phyloP scores from a whole-genome alignment of 129 eudicot species.

The Smallanthus sonchifolius region DNA sequence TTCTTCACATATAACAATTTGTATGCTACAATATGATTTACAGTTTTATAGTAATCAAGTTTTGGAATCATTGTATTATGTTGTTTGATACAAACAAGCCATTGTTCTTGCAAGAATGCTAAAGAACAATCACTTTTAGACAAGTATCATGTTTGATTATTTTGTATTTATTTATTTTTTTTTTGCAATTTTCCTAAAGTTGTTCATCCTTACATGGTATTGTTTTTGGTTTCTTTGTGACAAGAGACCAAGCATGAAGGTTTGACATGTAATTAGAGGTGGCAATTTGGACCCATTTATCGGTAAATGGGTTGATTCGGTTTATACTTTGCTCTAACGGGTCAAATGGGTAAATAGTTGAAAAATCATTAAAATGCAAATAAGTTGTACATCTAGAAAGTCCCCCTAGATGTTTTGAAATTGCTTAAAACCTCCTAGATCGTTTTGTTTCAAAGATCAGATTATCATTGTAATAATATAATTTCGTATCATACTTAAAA shows the following conservation, averaged over 20 bases:
- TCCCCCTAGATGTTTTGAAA: background rate
- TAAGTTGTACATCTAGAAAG: background rate
- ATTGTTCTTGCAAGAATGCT: background rate
- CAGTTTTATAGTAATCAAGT: background rate
- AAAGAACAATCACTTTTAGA: background rate
- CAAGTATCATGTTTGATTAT: background rate
- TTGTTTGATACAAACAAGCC: slow-evolving; percentile 4
- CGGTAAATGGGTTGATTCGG: background rate
- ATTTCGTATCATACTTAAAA: background rate
- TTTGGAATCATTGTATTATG: background rate
- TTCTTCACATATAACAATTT: slow-evolving; percentile 10
- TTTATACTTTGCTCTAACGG: background rate
- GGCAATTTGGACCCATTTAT: background rate
- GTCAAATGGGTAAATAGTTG: background rate
- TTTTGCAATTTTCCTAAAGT: background rate
- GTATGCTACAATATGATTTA: slow-evolving; percentile 11
- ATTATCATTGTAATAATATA: background rate
- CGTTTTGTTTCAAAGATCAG: background rate
- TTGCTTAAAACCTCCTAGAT: background rate
- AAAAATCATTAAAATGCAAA: background rate
- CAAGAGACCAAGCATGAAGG: background rate
- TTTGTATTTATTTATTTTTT: background rate
- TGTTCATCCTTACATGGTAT: background rate
- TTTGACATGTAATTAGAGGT: slow-evolving; percentile 2
- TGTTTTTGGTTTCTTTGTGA: slow-evolving; percentile 3